Percentiles rank a stretch among this genome's conserved stretches.
phyloP scores from a whole-genome alignment of 2,329 filamentous ascomycete species.

The Microsporum canis region DNA sequence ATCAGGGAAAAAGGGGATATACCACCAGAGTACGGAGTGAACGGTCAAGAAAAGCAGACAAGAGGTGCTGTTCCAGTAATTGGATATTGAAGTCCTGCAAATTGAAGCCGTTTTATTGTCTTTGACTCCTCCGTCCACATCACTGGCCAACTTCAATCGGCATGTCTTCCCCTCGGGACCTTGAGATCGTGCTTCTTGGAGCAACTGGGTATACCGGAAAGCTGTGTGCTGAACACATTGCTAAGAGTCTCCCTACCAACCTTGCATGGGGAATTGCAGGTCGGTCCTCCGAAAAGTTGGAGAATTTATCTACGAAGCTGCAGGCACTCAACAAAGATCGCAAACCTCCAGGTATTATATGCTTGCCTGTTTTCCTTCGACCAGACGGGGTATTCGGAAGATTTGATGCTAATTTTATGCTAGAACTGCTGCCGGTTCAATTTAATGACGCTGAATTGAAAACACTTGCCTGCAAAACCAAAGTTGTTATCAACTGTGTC shows the following conservation, averaged over 20 bases:
- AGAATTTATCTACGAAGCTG: slow-evolving; percentile 55
- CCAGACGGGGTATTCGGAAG: neutral
- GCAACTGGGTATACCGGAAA: slow-evolving; percentile 76
- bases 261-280: slow-evolving; percentile 83
- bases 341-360: slow-evolving; percentile 50
- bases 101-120: neutral
- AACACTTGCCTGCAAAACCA: slow-evolving; percentile 44
- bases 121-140: neutral
- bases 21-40: neutral
- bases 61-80: neutral
- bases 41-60: neutral
- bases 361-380: neutral
- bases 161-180: slow-evolving; percentile 34
- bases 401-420: neutral
- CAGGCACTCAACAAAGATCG: slow-evolving; percentile 58
- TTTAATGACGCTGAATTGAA: slow-evolving; percentile 42
- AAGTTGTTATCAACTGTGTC: slow-evolving; percentile 49
- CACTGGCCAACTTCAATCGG: neutral
- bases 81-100: neutral
- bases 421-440: slow-evolving; percentile 28
- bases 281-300: slow-evolving; percentile 65
- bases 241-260: slow-evolving; percentile 57
- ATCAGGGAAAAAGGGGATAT: neutral
- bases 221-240: slow-evolving; percentile 63
- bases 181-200: slow-evolving; percentile 56